Base-by-base conservation (phyloP, 768 basidiomycete species). In the Amanita inopinata region DNA sequence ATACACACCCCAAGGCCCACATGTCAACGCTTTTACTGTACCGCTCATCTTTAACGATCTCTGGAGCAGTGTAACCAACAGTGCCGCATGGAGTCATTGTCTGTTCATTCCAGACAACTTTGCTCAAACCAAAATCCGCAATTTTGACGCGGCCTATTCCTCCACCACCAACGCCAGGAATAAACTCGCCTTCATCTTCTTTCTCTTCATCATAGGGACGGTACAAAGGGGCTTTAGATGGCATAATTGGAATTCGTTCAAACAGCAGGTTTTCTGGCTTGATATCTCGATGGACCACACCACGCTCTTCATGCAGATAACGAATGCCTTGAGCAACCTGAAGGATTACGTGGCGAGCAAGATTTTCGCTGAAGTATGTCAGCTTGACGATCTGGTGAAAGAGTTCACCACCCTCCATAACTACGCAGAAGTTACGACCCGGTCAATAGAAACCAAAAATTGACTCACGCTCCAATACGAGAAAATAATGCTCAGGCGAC, bases 51-150 rank as follows among this genome's bases (percentile, higher is more conserved):
- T 97, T 98, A 53, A 99, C 96, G 48, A 99, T 99, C 64, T 99
- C 96, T 4, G 96, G 96, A 4, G 96, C 96, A 2, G 96, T 99
- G 62, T 99, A 99, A 15, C 96, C 96, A 23, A 99, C 94, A 2
- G 96, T 99, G n/a, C 96, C 96, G 55, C 96, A 99, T 15, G 96
- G 96, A 10, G 96, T 99, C 86, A 89, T 93, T 4, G 96, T 99
- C 57, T 97, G 83, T 56, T 98, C 96, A 57, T 94, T 85, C 96
- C 96, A 99, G 3, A 99, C 90, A 41, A 98, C 83, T 64, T 99
- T 99, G 48, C 83, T 87, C 35, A 99, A 70, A 24, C 96, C 96
- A 56, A 99, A 99, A 61, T 99, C 96, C 46, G 96, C 96, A 46
- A 99, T 96, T 70, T 98, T 99, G 61, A 99, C 92, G 30, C 81